A percentile compares a stretch with the other conserved stretches of the same genome.
These are phyloP conservation scores for Oryza longistaminata DNA, from an alignment of 176 grass and related monocot species.

Conservation along the genomic window DNA sequence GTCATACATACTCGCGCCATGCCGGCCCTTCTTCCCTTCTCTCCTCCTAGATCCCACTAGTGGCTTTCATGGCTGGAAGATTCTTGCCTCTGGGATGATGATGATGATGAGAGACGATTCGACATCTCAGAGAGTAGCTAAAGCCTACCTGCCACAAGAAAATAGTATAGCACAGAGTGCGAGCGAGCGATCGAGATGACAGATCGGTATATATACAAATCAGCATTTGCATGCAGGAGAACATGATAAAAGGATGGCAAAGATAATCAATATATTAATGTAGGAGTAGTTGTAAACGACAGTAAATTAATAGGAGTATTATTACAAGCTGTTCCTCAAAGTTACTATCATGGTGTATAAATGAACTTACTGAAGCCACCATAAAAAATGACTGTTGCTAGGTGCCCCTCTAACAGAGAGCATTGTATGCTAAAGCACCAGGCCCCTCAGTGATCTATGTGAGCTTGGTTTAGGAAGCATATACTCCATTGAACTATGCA, in stretches of 20 bases:
- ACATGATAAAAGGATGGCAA: background rate
- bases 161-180: background rate
- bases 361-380: conserved; percentile 25
- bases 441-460: background rate
- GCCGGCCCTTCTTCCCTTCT: background rate
- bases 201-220: background rate
- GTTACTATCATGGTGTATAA: background rate
- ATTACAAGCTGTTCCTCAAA: conserved; percentile 20
- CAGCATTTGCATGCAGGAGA: background rate
- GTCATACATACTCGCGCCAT: conserved; percentile 18
- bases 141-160: conserved; percentile 26
- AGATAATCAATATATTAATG: conserved; percentile 1
- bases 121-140: conserved; percentile 31
- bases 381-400: conserved; percentile 37
- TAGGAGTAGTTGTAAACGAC: background rate
- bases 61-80: conserved; percentile 54
- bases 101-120: conserved; percentile 17
- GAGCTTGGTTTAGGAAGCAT: background rate
- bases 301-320: background rate
- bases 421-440: conserved; percentile 3
- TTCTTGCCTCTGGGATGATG: conserved; percentile 34
- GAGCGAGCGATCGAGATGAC: background rate
- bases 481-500: background rate
- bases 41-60: conserved; percentile 23
- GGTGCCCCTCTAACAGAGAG: conserved; percentile 30